Conservation (phyloP, 495 filamentous ascomycete species). For the Hyaloscypha bicolor region DNA sequence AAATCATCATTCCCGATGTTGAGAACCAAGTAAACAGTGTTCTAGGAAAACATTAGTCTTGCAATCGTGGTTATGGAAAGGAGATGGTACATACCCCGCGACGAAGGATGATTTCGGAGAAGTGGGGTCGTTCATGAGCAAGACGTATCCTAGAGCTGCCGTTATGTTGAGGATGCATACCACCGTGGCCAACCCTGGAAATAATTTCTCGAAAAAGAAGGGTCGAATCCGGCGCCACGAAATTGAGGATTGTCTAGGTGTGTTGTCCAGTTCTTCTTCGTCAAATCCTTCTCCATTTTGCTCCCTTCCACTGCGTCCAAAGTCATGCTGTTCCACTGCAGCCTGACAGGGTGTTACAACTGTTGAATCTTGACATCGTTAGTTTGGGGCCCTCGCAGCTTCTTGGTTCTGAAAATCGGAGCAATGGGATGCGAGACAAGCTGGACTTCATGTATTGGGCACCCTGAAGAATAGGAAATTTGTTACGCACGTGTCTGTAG, state of each 20-base stretch:
- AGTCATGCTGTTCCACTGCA: too few species aligned
- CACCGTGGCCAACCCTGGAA: neutral
- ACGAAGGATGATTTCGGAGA: neutral
- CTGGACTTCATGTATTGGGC: too few species aligned
- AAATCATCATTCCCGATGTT: neutral
- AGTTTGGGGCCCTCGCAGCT: too few species aligned
- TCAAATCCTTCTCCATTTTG: too few species aligned
- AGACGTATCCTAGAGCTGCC: neutral
- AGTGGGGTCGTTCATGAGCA: neutral
- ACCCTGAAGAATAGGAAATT: too few species aligned
- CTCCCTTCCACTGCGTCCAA: too few species aligned
- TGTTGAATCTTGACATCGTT: too few species aligned
- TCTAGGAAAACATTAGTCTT: neutral
- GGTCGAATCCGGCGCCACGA: neutral
- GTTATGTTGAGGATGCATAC: neutral
- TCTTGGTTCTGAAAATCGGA: too few species aligned
- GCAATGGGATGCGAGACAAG: too few species aligned
- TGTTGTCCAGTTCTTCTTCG: neutral
- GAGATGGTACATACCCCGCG: neutral
- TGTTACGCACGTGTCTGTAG: too few species aligned
- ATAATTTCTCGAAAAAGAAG: neutral
- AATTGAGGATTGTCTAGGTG: neutral
- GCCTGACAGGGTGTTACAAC: too few species aligned
- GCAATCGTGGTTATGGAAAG: neutral
- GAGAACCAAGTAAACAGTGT: neutral